phyloP scores from a whole-genome alignment of 495 filamentous ascomycete species.

The Parathielavia appendiculata region DNA sequence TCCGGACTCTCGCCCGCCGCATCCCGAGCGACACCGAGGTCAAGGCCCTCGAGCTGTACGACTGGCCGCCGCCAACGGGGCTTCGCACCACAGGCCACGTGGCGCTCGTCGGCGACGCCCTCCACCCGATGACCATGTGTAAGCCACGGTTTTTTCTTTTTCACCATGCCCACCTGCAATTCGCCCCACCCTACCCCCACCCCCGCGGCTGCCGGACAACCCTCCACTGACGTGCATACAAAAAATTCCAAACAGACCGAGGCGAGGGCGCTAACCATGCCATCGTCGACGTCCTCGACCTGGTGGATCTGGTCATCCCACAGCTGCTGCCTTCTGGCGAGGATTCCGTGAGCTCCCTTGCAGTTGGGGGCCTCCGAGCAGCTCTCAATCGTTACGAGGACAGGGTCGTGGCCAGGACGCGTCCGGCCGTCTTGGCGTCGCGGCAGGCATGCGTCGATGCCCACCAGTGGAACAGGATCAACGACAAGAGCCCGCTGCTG shows the following conservation, averaged over 20 bases:
- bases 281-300: slow-evolving; percentile 36
- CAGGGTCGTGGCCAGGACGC: slow-evolving; percentile 46
- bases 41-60: slow-evolving; percentile 49
- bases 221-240: background rate
- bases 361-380: slow-evolving; percentile 14
- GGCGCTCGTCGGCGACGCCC: slow-evolving; percentile 55
- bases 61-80: slow-evolving; percentile 46
- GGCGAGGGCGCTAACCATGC: slow-evolving; percentile 45
- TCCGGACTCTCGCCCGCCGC: slow-evolving; percentile 42
- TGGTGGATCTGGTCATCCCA: slow-evolving; percentile 23
- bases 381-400: slow-evolving; percentile 48
- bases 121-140: slow-evolving; percentile 61
- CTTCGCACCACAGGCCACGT: slow-evolving; percentile 35
- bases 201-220: too few relatives aligned
- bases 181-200: too few relatives aligned
- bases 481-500: slow-evolving; percentile 31
- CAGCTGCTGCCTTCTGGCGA: background rate
- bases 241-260: slow-evolving; percentile 36
- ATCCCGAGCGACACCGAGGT: slow-evolving; percentile 47
- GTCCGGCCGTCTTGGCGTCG: slow-evolving; percentile 50
- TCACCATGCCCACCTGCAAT: background rate
- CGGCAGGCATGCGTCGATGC: slow-evolving; percentile 60
- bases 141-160: slow-evolving; percentile 29
- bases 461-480: slow-evolving; percentile 48
- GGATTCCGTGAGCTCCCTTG: too few relatives aligned